phyloP scores from a whole-genome alignment of 768 basidiomycete genomes.

The Tremella mesenterica region DNA sequence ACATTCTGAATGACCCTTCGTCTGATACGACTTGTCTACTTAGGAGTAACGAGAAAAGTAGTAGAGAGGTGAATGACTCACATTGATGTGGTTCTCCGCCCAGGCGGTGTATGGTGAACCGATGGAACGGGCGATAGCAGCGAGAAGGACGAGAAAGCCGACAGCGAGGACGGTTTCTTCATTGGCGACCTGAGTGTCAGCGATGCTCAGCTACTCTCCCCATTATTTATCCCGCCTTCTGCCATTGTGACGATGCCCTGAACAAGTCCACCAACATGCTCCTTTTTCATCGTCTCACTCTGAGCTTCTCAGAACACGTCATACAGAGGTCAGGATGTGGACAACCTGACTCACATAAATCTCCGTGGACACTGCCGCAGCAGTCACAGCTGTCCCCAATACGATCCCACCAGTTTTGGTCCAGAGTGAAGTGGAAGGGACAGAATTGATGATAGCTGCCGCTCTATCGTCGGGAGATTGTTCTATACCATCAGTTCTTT shows the following conservation, averaged over 20 bases:
- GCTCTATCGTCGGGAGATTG: slow-evolving; percentile 79
- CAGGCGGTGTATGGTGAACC: slow-evolving; percentile 84
- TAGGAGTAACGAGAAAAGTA: neutral
- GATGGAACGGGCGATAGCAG: slow-evolving; percentile 59
- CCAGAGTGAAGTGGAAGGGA: slow-evolving; percentile 67
- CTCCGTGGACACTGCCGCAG: slow-evolving; percentile 91
- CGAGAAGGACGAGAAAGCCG: slow-evolving; percentile 73
- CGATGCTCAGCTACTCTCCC: neutral
- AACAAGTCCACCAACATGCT: neutral
- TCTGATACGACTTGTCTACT: neutral
- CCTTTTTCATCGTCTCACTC: neutral
- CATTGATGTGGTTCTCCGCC: slow-evolving; percentile 77
- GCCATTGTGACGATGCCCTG: neutral
- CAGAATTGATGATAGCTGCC: slow-evolving; percentile 76
- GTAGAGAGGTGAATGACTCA: slow-evolving; percentile 20
- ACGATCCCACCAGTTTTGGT: slow-evolving; percentile 91
- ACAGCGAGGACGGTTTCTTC: slow-evolving; percentile 86
- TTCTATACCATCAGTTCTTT: slow-evolving; percentile 29
- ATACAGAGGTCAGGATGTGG: no score
- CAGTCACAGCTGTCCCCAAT: slow-evolving; percentile 77
- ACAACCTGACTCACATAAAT: slow-evolving; percentile 65
- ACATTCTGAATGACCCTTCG: neutral
- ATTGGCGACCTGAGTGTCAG: slow-evolving; percentile 60
- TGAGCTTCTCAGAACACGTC: no score
- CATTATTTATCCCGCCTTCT: neutral